phyloP scores from a whole-genome alignment of 352 stramenopile species.

The Globisporangium radiosum region DNA sequence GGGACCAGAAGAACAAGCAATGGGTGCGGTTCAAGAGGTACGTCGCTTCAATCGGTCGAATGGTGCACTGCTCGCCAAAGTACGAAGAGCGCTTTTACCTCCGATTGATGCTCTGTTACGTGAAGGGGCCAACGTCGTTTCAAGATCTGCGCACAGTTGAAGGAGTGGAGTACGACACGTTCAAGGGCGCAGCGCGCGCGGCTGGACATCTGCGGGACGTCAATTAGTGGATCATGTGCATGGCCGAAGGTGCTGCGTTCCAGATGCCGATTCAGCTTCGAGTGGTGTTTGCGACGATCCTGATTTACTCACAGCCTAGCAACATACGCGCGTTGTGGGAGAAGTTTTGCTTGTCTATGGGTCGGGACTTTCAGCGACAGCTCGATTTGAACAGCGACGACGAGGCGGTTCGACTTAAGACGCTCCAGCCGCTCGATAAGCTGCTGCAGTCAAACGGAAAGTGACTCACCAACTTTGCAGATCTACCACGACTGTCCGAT shows the following conservation, averaged over 20 bases:
- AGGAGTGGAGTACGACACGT: neutral
- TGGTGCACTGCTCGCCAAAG: neutral
- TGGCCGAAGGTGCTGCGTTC: slow-evolving; percentile 11
- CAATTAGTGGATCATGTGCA: slow-evolving; percentile 13
- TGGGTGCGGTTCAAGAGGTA: neutral
- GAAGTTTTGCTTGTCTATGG: slow-evolving; percentile 12
- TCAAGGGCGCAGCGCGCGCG: too few species aligned
- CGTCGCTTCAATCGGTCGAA: neutral
- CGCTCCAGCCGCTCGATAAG: neutral
- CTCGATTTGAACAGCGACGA: neutral
- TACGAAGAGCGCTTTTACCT: neutral
- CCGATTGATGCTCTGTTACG: neutral
- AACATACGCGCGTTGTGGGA: slow-evolving; percentile 14
- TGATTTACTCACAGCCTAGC: slow-evolving; percentile 12
- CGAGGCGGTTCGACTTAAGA: neutral
- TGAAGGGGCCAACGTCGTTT: neutral
- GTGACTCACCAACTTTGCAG: neutral
- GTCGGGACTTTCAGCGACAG: slow-evolving; percentile 7
- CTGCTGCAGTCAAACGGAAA: neutral
- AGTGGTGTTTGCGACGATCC: slow-evolving; percentile 23
- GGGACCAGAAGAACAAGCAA: neutral
- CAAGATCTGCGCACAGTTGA: neutral
- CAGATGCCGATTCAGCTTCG: slow-evolving; percentile 23
- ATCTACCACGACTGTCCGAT: neutral
- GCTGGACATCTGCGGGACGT: slow-evolving; percentile 18